These are phyloP conservation scores for Penicillium robsamsonii DNA, from an alignment of 495 filamentous ascomycete genomes.

Conservation along the genomic window DNA sequence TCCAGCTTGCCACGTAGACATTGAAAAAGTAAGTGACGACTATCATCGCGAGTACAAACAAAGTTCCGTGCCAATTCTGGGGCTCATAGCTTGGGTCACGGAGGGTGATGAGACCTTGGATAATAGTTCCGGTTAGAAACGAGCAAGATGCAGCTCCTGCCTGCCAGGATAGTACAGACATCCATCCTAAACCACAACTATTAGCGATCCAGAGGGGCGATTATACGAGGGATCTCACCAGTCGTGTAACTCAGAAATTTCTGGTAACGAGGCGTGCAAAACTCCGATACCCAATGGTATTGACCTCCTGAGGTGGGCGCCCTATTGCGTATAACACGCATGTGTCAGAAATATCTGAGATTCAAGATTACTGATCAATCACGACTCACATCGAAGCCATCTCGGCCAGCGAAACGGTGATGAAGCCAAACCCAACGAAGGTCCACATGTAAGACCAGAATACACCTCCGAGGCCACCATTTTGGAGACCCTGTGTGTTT, in stretches of 20 bases:
- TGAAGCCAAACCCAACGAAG: slow-evolving; percentile 30
- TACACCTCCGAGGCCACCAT: slow-evolving; percentile 19
- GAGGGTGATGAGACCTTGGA: slow-evolving; percentile 42
- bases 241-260: slow-evolving; percentile 47
- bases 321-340: neutral
- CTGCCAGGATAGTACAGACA: slow-evolving; percentile 43
- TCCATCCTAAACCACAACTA: slow-evolving; percentile 36
- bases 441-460: slow-evolving; percentile 35
- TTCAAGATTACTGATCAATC: slow-evolving; percentile 9
- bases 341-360: slow-evolving; percentile 27
- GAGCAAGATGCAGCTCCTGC: slow-evolving; percentile 37
- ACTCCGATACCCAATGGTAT: slow-evolving; percentile 53
- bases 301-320: slow-evolving; percentile 34
- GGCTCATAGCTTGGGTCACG: slow-evolving; percentile 36
- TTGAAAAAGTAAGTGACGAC: slow-evolving; percentile 43
- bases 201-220: neutral
- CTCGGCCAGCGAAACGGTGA: slow-evolving; percentile 35
- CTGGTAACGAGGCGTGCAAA: slow-evolving; percentile 40
- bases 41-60: slow-evolving; percentile 45
- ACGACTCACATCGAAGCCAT: slow-evolving; percentile 35
- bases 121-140: slow-evolving; percentile 46
- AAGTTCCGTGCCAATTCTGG: slow-evolving; percentile 42
- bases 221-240: slow-evolving; percentile 17
- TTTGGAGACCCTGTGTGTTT: slow-evolving; percentile 16
- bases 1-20: slow-evolving; percentile 34